phyloP scores from a whole-genome alignment of 768 basidiomycete species.

The Phallus indusiatus region DNA sequence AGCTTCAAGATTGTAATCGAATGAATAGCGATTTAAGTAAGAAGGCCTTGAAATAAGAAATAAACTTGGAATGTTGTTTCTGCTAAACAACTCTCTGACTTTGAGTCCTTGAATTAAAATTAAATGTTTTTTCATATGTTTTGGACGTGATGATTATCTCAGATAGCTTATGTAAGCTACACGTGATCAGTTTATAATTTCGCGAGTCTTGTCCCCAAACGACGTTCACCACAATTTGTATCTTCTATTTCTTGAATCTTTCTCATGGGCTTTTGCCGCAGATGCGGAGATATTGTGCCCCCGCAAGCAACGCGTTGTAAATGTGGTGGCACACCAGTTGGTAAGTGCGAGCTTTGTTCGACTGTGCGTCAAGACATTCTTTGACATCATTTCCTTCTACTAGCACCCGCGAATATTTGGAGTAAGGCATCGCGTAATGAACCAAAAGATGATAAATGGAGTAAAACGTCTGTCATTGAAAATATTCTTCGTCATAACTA shows the following conservation, averaged over 20 bases:
- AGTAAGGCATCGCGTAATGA: conserved; percentile 35
- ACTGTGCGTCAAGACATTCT: neutral
- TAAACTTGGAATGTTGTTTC: no score
- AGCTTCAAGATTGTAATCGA: no score
- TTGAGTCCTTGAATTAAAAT: no score
- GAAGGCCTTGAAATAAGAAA: no score
- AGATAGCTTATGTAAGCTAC: neutral
- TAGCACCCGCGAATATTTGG: conserved; percentile 68
- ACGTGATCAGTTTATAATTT: neutral
- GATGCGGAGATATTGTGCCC: conserved; percentile 76
- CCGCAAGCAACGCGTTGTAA: conserved; percentile 49
- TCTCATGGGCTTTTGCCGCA: conserved; percentile 73
- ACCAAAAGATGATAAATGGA: conserved; percentile 57
- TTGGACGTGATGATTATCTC: neutral
- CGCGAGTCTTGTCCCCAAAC: neutral
- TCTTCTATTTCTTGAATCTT: neutral
- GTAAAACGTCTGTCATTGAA: conserved; percentile 52
- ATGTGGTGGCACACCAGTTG: conserved; percentile 73
- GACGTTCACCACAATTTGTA: neutral
- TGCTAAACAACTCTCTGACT: no score
- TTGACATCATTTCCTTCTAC: neutral
- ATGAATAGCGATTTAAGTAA: no score
- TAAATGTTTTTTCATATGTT: no score
- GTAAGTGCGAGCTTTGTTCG: conserved; percentile 34
- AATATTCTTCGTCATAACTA: conserved; percentile 37